Percentiles rank a stretch among this genome's conserved stretches.
These are phyloP conservation scores for Ophiostoma sp. DNA, from an alignment of 2,329 filamentous ascomycete genomes.

Conservation along the genomic window DNA sequence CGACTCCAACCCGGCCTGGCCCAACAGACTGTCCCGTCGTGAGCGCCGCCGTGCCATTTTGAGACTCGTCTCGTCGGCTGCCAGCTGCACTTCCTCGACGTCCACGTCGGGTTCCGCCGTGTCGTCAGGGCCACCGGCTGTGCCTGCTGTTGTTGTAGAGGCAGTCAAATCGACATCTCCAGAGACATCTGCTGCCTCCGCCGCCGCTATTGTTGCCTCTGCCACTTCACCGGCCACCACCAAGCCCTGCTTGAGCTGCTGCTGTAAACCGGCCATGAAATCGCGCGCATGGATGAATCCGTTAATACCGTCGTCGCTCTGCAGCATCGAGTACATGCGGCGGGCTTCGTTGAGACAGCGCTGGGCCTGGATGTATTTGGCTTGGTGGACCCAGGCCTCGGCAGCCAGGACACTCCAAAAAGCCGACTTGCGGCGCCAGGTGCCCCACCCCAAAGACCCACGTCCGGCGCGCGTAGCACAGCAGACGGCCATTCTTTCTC, in stretches of 20 bases:
- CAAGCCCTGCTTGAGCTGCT: conserved; percentile 50
- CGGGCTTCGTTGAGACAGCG: conserved; percentile 71
- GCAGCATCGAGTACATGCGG: conserved; percentile 53
- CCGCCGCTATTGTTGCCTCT: conserved; percentile 23
- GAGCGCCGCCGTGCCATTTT: conserved; percentile 54
- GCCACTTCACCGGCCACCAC: conserved; percentile 33
- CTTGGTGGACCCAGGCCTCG: conserved; percentile 77
- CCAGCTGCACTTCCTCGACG: conserved; percentile 41
- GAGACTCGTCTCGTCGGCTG: conserved; percentile 55
- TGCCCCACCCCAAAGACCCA: conserved; percentile 67
- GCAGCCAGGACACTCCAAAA: conserved; percentile 84
- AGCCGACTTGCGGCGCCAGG: conserved; percentile 78
- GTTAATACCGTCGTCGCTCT: conserved; percentile 52
- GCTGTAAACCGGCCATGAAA: conserved; percentile 55
- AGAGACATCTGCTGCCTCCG: conserved; percentile 15
- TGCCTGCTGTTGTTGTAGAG: not conserved
- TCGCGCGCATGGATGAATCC: conserved; percentile 53
- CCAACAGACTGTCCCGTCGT: conserved; percentile 57
- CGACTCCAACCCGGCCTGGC: conserved; percentile 36
- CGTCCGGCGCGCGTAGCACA: conserved; percentile 73
- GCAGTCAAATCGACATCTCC: conserved; percentile 25
- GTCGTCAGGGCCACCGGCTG: conserved; percentile 32
- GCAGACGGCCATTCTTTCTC: conserved; percentile 81
- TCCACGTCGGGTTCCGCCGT: conserved; percentile 19
- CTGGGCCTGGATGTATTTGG: conserved; percentile 76